These are phyloP conservation scores for Yarrowia alimentaria DNA, from an alignment of 805 yeast genomes.

Conservation along the genomic window DNA sequence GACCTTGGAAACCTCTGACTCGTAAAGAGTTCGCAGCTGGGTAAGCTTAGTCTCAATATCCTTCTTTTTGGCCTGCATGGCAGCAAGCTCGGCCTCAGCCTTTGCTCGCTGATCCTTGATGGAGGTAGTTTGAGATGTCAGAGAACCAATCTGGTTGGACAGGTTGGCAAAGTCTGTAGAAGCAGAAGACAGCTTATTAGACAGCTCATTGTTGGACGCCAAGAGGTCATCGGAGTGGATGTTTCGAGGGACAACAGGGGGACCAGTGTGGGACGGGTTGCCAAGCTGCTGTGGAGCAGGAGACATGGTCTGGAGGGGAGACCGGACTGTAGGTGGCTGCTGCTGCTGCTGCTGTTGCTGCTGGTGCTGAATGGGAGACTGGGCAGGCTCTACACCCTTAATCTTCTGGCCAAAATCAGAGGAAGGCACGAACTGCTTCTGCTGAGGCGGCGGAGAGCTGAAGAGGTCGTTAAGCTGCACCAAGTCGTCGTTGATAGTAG, in stretches of 20 bases:
- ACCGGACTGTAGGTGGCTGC: too few species aligned
- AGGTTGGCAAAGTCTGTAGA: conserved; percentile 83
- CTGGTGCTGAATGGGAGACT: conserved; percentile 30
- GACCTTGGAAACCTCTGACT: conserved; percentile 73
- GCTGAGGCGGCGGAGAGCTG: conserved; percentile 42
- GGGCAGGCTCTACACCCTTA: conserved; percentile 23
- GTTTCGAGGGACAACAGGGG: conserved; percentile 31
- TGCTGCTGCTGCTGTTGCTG: too few species aligned
- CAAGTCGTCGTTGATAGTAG: conserved; percentile 35
- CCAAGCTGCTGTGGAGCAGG: conserved; percentile 33
- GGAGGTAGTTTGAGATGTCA: conserved; percentile 69
- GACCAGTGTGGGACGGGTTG: conserved; percentile 33
- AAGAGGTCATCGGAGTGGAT: conserved; percentile 46
- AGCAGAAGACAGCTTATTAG: conserved; percentile 70
- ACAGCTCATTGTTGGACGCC: conserved; percentile 52
- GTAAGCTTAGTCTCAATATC: conserved; percentile 72
- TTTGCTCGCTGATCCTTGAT: conserved; percentile 67
- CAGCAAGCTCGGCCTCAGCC: conserved; percentile 75
- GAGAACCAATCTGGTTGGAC: conserved; percentile 77
- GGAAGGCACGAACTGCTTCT: conserved; percentile 64
- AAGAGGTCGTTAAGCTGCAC: conserved; percentile 56
- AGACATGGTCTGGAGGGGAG: too few species aligned
- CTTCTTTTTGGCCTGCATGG: conserved; percentile 61
- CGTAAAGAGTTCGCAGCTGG: conserved; percentile 66
- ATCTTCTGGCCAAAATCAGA: conserved; percentile 74